A percentile compares a stretch with the other conserved stretches of the same genome.
These are phyloP conservation scores for Ballota nigra DNA, from an alignment of 257 asterid genomes.

Conservation along the genomic window DNA sequence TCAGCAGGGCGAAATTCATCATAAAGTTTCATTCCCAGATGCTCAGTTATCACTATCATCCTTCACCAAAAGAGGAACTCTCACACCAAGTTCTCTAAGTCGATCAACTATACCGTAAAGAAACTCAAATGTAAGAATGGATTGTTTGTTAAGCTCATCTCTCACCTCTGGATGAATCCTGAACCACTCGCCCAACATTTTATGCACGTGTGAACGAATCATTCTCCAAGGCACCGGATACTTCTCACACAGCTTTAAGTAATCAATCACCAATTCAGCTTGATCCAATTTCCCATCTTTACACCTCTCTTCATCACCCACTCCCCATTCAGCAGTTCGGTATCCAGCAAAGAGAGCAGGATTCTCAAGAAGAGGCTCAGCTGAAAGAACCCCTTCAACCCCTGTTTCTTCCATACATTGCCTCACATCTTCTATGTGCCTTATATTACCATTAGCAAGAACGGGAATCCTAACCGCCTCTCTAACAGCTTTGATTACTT, in stretches of 20 bases:
- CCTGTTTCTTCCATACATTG: constrained; percentile 78
- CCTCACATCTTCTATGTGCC: constrained; percentile 68
- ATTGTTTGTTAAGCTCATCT: constrained; percentile 69
- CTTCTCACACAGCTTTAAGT: constrained; percentile 72
- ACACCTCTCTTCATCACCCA: constrained; percentile 33
- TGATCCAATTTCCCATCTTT: constrained; percentile 64
- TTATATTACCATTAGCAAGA: constrained; percentile 85
- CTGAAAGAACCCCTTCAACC: constrained; percentile 82
- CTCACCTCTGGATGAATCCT: constrained; percentile 66
- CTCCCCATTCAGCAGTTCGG: constrained; percentile 68
- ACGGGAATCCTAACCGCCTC: constrained; percentile 86
- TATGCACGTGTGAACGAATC: constrained; percentile 91
- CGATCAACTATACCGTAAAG: constrained; percentile 62
- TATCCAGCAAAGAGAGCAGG: constrained; percentile 95
- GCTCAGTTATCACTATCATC: constrained; percentile 17
- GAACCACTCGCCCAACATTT: constrained; percentile 93
- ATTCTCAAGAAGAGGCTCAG: constrained; percentile 90
- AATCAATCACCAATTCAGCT: constrained; percentile 66
- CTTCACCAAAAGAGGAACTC: constrained; percentile 65
- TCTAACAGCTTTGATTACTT: constrained; percentile 73
- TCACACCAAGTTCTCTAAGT: constrained; percentile 63
- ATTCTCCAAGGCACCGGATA: constrained; percentile 97
- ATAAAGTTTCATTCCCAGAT: constrained; percentile 28
- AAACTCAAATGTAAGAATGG: constrained; percentile 71
- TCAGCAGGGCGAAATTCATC: constrained; percentile 16